Evolutionary conservation across 1,284 basidiomycete genomes (phyloP).

Genomic region (Termitomyces sp.): DNA sequence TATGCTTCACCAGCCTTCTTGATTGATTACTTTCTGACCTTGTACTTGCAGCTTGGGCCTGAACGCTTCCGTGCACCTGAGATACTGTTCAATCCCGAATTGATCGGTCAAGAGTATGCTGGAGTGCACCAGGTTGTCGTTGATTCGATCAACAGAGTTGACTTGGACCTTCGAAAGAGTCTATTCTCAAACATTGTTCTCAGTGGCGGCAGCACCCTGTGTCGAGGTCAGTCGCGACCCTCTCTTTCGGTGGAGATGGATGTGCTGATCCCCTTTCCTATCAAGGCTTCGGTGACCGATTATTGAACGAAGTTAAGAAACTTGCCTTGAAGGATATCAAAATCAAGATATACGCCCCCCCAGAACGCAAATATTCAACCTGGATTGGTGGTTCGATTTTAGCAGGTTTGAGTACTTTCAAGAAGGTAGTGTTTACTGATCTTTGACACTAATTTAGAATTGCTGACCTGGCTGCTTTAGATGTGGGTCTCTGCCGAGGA

Average conservation of each 20-base stretch:
- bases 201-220: conserved; percentile 93
- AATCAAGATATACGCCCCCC: conserved; percentile 98
- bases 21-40: conserved; percentile 6
- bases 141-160: conserved; percentile 81
- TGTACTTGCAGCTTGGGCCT: conserved; percentile 68
- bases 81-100: conserved; percentile 96
- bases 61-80: conserved; percentile 98
- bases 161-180: conserved; percentile 90
- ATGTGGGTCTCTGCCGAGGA: conserved; percentile 99
- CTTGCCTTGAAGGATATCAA: conserved; percentile 96
- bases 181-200: conserved; percentile 97
- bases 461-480: conserved; percentile 34
- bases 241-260: background rate
- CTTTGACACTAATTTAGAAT: background rate
- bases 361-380: conserved; percentile 99
- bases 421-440: conserved; percentile 64
- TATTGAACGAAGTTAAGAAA: conserved; percentile 95
- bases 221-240: conserved; percentile 61
- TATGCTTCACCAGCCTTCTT: conserved; percentile 26
- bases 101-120: conserved; percentile 94
- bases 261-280: conserved; percentile 13
- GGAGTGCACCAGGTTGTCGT: conserved; percentile 96
- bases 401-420: conserved; percentile 94
- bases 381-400: conserved; percentile 99
- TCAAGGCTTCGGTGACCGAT: conserved; percentile 90